Evolutionary conservation across 345 rosid species (phyloP), one percentile per base, ranked within the genome.

Genomic region (Dovyalis caffra): DNA sequence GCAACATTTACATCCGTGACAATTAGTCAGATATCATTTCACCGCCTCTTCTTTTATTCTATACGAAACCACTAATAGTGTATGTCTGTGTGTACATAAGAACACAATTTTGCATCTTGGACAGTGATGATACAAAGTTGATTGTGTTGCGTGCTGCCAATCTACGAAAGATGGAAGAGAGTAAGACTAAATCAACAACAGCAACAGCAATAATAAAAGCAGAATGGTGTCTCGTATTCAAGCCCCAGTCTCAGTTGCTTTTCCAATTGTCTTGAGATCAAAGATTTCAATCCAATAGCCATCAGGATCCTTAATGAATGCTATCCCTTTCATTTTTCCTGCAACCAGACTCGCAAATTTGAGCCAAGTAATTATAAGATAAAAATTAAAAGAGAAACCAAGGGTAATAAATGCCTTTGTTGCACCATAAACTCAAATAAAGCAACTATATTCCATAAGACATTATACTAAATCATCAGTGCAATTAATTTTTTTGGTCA

Each of bases 221-320:
- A 40, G 66, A 57, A 64, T 29, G 8, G 33, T 31, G n/a, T 9
- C 26, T 34, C 26, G 1, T 28, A 10, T 37, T 91, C 89, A 92
- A 73, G 86, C 83, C 73, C 82, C 86, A 53, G 34, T 4, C 33
- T 15, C 78, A 8, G 87, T 2, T 21, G 75, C 40, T 43, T 74
- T 80, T 40, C 89, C 87, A 33, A 90, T 89, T 64, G 79, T 86
- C 68, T 86, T 87, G 73, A 88, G 89, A 79, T 95, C 97, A 67
- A 93, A 93, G 85, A 95, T 93, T 85, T 95, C 97, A 51, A 90
- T 93, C 97, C 97, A 90, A 78, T 95, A 89, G 82, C 97, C 95
- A 86, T 93, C 98, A 68, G 98, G 99, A 87, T 93, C 99, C 88
- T 91, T 93, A 47, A 95, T 93, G 82, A 95, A 95, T 43, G 98